Evolutionary conservation across 257 asterid genomes (phyloP), one percentile per base, ranked within the genome.

Genomic region (Cruciata laevipes): DNA sequence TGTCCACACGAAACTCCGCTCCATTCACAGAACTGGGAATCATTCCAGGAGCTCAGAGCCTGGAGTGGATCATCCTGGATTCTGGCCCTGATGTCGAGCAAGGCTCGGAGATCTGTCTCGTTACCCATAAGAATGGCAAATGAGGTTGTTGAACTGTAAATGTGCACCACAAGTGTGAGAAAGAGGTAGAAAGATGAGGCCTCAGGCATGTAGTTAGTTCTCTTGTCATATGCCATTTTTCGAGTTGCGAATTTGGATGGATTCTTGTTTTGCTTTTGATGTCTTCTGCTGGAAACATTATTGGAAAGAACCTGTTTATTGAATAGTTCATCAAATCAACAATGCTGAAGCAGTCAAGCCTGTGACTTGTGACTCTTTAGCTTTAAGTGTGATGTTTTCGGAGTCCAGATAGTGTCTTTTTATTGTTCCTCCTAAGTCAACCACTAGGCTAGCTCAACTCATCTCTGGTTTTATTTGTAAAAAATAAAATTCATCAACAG

Each of bases 71-170:
- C 76, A 3, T 31, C 73, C 3, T 42, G 59, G 30, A 74, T 65
- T n/a, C 8, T 44, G 13, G 11, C 32, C 68, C 58, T 75, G 75
- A 69, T 58, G n/a, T 57, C 75, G n/a, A 70, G 59, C 69, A 70
- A 49, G 40, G 74, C 67, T 63, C 32, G 57, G 11, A 5, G 32
- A 37, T 75, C 75, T 31, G 71, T 69, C 11, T 69, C 68, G 21
- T 74, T 73, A 0, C 33, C 8, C 1, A 49, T 30, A 10, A 1
- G 17, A 37, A n/a, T 38, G 55, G 68, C 68, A 24, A 53, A 35
- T 17, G 61, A 30, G 47, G 23, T 7, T 23, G 24, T 13, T n/a
- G 9, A 59, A 17, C 10, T 2, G 32, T 21, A 23, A 17, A 60
- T 8, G 20, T 38, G 52, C 8, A 69, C 7, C 8, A 69, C 5